Evolutionary conservation across 1,284 basidiomycete species (phyloP).

Genomic region (Papiliotrema laurentii): DNA sequence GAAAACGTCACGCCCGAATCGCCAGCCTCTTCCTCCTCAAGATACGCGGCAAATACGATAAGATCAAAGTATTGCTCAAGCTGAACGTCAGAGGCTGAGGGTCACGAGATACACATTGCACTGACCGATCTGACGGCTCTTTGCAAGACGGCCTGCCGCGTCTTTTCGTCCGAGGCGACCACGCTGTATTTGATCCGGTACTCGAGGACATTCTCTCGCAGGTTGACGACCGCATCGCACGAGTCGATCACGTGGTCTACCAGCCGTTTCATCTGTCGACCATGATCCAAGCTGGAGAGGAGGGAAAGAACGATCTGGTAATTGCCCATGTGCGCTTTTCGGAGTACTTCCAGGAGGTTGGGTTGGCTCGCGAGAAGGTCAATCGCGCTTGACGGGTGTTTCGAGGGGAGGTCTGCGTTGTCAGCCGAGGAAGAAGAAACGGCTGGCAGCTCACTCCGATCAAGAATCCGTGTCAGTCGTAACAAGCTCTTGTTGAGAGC

Average conservation of each 20-base stretch:
- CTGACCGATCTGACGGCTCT: slow-evolving; percentile 49
- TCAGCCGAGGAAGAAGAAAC: neutral
- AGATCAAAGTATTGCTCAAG: slow-evolving; percentile 77
- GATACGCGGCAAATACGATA: slow-evolving; percentile 88
- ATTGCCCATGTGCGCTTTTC: slow-evolving; percentile 81
- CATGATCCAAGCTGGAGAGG: slow-evolving; percentile 80
- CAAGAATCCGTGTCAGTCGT: slow-evolving; percentile 75
- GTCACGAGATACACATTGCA: neutral
- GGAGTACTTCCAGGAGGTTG: slow-evolving; percentile 71
- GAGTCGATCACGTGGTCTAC: slow-evolving; percentile 85
- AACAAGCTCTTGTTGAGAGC: slow-evolving; percentile 76
- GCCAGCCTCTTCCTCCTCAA: slow-evolving; percentile 63
- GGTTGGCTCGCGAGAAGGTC: slow-evolving; percentile 77
- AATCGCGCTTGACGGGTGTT: slow-evolving; percentile 61
- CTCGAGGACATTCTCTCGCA: slow-evolving; percentile 81
- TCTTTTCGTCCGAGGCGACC: slow-evolving; percentile 65
- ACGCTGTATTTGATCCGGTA: slow-evolving; percentile 80
- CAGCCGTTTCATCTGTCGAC: slow-evolving; percentile 71
- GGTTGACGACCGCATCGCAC: slow-evolving; percentile 79
- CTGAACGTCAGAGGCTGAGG: slow-evolving; percentile 16
- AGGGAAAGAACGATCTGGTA: slow-evolving; percentile 86
- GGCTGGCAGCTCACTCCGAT: slow-evolving; percentile 45
- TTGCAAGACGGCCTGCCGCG: slow-evolving; percentile 42
- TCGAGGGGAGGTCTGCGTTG: slow-evolving; percentile 41
- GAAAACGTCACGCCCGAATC: slow-evolving; percentile 71